Evolutionary conservation across 2,329 filamentous ascomycete genomes (phyloP).

Genomic region (Lecanicillium sp.): DNA sequence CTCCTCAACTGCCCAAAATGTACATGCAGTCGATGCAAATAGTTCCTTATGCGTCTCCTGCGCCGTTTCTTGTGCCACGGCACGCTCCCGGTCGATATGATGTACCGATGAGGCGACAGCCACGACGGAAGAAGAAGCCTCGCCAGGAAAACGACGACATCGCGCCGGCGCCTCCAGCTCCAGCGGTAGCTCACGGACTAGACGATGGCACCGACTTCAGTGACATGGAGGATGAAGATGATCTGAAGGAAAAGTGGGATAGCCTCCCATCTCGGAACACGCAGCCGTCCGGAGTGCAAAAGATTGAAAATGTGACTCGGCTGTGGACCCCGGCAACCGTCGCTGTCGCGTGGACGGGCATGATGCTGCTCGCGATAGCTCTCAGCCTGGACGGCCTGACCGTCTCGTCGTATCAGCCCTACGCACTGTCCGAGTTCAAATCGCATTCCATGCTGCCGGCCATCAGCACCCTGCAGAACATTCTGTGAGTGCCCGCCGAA

Average conservation of each 20-base stretch:
- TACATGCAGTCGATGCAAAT: too few relatives aligned
- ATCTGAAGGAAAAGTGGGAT: too few relatives aligned
- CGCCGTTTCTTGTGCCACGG: background rate
- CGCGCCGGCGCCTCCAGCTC: background rate
- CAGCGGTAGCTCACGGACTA: background rate
- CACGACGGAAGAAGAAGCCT: background rate
- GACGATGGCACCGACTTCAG: too few relatives aligned
- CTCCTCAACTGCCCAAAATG: too few relatives aligned
- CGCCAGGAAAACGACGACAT: background rate
- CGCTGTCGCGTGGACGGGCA: slow-evolving; percentile 5
- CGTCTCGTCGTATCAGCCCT: slow-evolving; percentile 7
- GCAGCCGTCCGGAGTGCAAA: background rate
- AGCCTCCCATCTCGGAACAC: too few relatives aligned
- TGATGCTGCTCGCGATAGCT: slow-evolving; percentile 6
- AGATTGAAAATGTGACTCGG: slow-evolving; percentile 6
- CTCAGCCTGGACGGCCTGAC: slow-evolving; percentile 8
- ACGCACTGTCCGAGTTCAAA: slow-evolving; percentile 8
- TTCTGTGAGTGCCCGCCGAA: background rate
- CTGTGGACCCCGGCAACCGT: background rate
- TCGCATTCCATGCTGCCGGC: slow-evolving; percentile 6
- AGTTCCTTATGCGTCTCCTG: slow-evolving; percentile 6
- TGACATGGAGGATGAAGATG: background rate
- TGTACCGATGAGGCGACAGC: background rate
- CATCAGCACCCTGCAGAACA: slow-evolving; percentile 5
- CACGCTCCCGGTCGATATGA: background rate